Evolutionary conservation across 345 rosid genomes (phyloP).

Genomic region (Barbarea vulgaris): DNA sequence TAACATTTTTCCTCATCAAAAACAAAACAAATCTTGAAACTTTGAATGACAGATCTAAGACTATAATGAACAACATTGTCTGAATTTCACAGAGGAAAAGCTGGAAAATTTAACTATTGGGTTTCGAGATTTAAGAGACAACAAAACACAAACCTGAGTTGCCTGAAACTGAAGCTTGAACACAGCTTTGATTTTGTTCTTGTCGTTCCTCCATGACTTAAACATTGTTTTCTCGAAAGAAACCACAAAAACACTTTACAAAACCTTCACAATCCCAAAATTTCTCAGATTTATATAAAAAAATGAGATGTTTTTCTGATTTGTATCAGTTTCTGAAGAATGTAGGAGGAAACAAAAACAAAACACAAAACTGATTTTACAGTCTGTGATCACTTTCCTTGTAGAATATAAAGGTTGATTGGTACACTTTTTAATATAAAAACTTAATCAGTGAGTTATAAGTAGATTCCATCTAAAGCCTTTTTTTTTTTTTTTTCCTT

Average conservation of each 20-base stretch:
- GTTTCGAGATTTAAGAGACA: slow-evolving; percentile 18
- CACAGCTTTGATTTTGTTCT: slow-evolving; percentile 87
- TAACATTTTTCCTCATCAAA: not conserved
- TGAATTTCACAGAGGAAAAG: slow-evolving; percentile 1
- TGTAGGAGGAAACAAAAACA: slow-evolving; percentile 29
- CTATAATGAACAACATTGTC: slow-evolving; percentile 13
- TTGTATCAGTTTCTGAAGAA: slow-evolving; percentile 31
- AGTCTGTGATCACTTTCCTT: slow-evolving; percentile 42
- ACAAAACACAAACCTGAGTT: slow-evolving; percentile 70
- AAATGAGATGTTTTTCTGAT: slow-evolving; percentile 15
- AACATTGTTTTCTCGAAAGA: slow-evolving; percentile 61
- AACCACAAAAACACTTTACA: slow-evolving; percentile 33
- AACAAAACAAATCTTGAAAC: slow-evolving; percentile 25
- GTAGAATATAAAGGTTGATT: slow-evolving; percentile 38
- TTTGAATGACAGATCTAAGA: slow-evolving; percentile 31
- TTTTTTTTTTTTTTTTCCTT: too few relatives aligned
- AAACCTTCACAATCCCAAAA: not conserved
- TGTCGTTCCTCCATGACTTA: slow-evolving; percentile 86
- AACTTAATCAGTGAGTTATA: slow-evolving; percentile 34
- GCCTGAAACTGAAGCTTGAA: slow-evolving; percentile 92
- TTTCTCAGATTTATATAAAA: slow-evolving; percentile 21
- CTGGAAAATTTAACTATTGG: not conserved
- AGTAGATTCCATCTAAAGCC: slow-evolving; percentile 31
- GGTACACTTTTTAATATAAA: slow-evolving; percentile 16
- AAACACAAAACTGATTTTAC: slow-evolving; percentile 35